Evolutionary conservation across 2,329 filamentous ascomycete genomes (phyloP), one percentile per base, ranked within the genome.

Genomic region (Sclerotinia spermophila): DNA sequence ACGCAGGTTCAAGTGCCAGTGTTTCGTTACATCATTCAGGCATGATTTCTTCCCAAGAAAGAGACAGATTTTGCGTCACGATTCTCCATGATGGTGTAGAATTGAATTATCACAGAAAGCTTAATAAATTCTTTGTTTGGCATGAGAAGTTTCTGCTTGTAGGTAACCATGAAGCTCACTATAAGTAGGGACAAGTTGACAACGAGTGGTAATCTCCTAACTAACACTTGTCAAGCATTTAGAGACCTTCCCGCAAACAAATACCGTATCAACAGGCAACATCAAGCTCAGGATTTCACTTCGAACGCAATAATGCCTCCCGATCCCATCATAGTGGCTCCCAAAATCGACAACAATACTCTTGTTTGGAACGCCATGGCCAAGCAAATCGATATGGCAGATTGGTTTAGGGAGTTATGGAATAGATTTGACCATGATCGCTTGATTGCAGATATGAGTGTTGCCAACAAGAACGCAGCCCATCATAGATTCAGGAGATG

Each of bases 401-500:
- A 30, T 24, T 44, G 21, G 15, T 40, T 65, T 3, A 65, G 11
- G 17, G 15, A 17, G 3, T 51, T 65, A 48, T 65, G 45, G 44
- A 65, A 66, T 24, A 53, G 30, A n/a, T 33, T 66, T 10, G 48
- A 55, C n/a, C 35, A 53, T 7, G 45, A 3, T 53, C 62, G 45
- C n/a, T 38, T 66, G 7, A 35, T 40, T 30, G 45, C 38, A 40
- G 62, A 66, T 30, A 30, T 53, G 62, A 45, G 62, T 24, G 62
- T 53, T 30, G 45, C 17, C 33, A 66, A 27, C 62, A 66, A 19
- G 27, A 66, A 66, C 30, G 45, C 62, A 42, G 62, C 62, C n/a
- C 7, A 10, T 15, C 38, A 66, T n/a, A 66, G 62, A 53, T 66
- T 53, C 19, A 40, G n/a, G 24, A 66, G 62, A 53, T 66, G 62